phyloP scores from a whole-genome alignment of 805 yeast species.

The Saccharomycopsis vini region DNA sequence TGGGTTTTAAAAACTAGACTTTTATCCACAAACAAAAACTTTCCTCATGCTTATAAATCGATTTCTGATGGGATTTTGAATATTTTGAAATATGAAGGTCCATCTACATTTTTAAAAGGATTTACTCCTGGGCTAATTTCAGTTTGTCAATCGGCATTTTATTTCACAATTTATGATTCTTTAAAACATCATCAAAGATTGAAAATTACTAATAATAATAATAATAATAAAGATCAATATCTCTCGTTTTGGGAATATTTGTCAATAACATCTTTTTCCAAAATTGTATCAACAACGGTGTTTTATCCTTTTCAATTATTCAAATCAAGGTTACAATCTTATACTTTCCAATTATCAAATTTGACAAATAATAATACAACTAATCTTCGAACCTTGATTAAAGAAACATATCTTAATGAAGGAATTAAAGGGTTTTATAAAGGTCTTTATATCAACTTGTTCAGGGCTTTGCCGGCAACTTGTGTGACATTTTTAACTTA shows the following conservation, averaged over 20 bases:
- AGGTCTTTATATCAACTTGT: slow-evolving; percentile 69
- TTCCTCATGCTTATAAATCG: slow-evolving; percentile 49
- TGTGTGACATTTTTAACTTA: slow-evolving; percentile 83
- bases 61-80: slow-evolving; percentile 44
- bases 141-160: slow-evolving; percentile 84
- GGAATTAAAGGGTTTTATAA: slow-evolving; percentile 70
- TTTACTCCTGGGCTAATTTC: slow-evolving; percentile 66
- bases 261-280: slow-evolving; percentile 57
- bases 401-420: slow-evolving; percentile 26
- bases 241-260: slow-evolving; percentile 51
- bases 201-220: slow-evolving; percentile 20
- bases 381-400: slow-evolving; percentile 1
- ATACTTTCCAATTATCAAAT: slow-evolving; percentile 23
- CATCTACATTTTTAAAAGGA: slow-evolving; percentile 62
- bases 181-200: slow-evolving; percentile 37
- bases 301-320: slow-evolving; percentile 83
- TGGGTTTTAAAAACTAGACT: slow-evolving; percentile 95
- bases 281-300: slow-evolving; percentile 53
- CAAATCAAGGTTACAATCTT: slow-evolving; percentile 63
- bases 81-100: slow-evolving; percentile 48
- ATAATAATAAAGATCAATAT: slow-evolving; percentile 16
- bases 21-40: slow-evolving; percentile 39
- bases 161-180: slow-evolving; percentile 78
- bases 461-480: slow-evolving; percentile 87
- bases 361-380: slow-evolving; percentile 13